Percentiles rank a stretch among this genome's conserved stretches.
phyloP scores from a whole-genome alignment of 345 rosid genomes.

The Pseudoturritis turrita region DNA sequence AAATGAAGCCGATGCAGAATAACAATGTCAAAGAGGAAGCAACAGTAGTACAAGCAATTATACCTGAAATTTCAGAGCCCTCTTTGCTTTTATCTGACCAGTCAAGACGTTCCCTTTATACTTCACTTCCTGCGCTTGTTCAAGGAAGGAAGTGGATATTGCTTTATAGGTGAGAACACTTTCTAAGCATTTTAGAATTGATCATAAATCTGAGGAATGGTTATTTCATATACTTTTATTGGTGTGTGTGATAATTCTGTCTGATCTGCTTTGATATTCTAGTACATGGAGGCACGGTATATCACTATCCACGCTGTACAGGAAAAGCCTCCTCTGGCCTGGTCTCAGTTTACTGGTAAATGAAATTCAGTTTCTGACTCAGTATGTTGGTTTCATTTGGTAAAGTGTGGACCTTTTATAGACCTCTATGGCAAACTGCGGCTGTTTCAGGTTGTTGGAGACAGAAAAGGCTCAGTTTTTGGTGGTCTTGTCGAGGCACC shows the following conservation, averaged over 20 bases:
- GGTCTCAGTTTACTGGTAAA: constrained; percentile 89
- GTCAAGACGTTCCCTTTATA: constrained; percentile 52
- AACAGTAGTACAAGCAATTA: constrained; percentile 13
- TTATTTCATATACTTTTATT: background rate
- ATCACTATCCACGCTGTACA: constrained; percentile 81
- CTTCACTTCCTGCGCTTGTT: constrained; percentile 80
- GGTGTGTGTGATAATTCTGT: constrained; percentile 2
- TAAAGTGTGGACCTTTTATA: background rate
- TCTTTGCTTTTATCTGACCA: constrained; percentile 75
- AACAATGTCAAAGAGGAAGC: constrained; percentile 36
- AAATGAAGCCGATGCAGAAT: constrained; percentile 46
- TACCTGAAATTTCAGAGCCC: constrained; percentile 69
- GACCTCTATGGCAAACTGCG: background rate
- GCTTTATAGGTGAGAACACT: constrained; percentile 67
- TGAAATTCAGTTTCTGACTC: background rate
- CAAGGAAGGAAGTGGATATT: constrained; percentile 93
- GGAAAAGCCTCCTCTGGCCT: constrained; percentile 95
- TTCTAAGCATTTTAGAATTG: background rate
- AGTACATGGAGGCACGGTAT: constrained; percentile 99
- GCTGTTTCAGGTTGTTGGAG: constrained; percentile 75
- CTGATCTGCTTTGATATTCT: constrained; percentile 15
- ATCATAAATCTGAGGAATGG: too few species aligned
- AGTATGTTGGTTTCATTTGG: background rate
- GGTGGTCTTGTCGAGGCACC: constrained; percentile 98
- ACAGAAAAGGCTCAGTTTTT: constrained; percentile 82